Evolutionary conservation across 2,329 filamentous ascomycete species (phyloP).

Genomic region (Monilinia laxa): DNA sequence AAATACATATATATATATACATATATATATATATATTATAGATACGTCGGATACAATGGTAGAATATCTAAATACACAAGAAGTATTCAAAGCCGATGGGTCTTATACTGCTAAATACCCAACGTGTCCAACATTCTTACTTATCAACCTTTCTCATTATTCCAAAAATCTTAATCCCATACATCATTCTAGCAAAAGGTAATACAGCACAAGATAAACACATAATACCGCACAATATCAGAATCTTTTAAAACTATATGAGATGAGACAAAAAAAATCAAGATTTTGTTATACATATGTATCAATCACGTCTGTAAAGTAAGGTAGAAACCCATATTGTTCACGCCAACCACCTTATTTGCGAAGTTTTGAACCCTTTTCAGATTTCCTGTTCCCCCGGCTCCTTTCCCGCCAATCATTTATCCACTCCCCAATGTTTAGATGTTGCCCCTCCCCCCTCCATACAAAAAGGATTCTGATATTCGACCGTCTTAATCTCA

Average conservation of each 20-base stretch:
- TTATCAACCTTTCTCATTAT: no score
- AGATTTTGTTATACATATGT: conserved; percentile 13
- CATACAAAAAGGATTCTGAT: not conserved
- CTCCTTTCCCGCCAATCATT: not conserved
- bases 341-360: not conserved
- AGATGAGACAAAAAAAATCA: not conserved
- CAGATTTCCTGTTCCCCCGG: not conserved
- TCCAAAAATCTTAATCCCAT: no score
- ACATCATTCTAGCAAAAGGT: no score
- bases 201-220: not conserved
- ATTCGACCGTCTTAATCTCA: not conserved
- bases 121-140: no score
- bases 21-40: no score
- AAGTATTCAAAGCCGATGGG: no score
- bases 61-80: no score
- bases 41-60: no score
- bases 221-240: not conserved
- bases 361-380: not conserved
- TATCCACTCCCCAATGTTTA: not conserved
- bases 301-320: conserved; percentile 12
- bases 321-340: conserved; percentile 4
- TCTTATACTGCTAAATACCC: no score
- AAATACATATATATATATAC: no score
- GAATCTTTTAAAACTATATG: not conserved
- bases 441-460: not conserved